A percentile compares a stretch with the other conserved stretches of the same genome.
These are phyloP conservation scores for Trichoderma pleuroti DNA, from an alignment of 2,329 filamentous ascomycete species.

Conservation along the genomic window DNA sequence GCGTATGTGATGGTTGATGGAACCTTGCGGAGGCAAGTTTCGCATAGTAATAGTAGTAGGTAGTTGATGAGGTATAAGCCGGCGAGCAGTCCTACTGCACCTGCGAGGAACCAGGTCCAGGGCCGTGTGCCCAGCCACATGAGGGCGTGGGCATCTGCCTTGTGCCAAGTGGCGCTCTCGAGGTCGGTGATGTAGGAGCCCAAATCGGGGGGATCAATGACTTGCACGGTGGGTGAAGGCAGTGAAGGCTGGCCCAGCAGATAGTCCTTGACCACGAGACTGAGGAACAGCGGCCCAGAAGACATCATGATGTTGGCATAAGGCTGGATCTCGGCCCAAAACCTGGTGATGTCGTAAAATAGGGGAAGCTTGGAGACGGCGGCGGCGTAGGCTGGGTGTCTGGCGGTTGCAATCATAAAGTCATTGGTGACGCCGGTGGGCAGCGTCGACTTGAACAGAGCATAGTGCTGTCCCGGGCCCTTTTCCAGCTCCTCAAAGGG, in stretches of 20 bases:
- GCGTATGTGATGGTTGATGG: neutral
- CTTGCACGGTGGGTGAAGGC: neutral
- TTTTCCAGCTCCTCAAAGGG: conserved; percentile 5
- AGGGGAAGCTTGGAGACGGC: conserved; percentile 3
- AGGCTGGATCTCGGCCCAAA: conserved; percentile 8
- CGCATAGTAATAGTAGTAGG: neutral
- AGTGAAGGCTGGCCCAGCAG: neutral
- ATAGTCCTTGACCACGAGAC: conserved; percentile 8
- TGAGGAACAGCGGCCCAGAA: conserved; percentile 7
- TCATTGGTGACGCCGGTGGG: conserved; percentile 12
- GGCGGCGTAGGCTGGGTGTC: conserved; percentile 7
- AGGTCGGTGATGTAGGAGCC: conserved; percentile 5
- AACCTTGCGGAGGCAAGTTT: conserved; percentile 1
- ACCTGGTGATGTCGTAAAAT: conserved; percentile 9
- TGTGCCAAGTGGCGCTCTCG: conserved; percentile 11
- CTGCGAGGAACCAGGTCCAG: conserved; percentile 3
- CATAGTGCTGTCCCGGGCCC: conserved; percentile 3
- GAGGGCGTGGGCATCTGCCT: conserved; percentile 3
- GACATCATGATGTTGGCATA: conserved; percentile 18
- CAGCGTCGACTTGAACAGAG: conserved; percentile 8
- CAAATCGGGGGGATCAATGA: neutral
- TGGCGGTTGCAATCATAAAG: conserved; percentile 1
- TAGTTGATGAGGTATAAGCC: conserved; percentile 4
- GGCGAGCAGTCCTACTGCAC: neutral
- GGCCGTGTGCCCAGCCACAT: conserved; percentile 11